A percentile compares a stretch with the other conserved stretches of the same genome.
Conservation (phyloP, 2,329 filamentous ascomycete genomes). For the Alternaria sp. region DNA sequence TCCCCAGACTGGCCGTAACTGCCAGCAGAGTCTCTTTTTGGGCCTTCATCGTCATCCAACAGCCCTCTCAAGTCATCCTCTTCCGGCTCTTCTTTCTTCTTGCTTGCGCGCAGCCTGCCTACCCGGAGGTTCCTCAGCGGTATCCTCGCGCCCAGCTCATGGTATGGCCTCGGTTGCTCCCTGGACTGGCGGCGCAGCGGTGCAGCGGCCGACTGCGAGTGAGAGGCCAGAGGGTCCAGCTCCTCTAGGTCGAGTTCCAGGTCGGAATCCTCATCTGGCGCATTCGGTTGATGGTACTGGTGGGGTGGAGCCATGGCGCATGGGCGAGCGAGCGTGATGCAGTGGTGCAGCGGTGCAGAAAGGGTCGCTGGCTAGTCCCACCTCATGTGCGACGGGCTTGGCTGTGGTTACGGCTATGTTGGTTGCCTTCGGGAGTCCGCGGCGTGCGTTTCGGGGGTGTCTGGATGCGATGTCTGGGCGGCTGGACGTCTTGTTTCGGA, state of each 20-base stretch:
- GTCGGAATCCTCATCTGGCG: conserved; percentile 75
- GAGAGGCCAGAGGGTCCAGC: conserved; percentile 69
- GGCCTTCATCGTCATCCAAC: conserved; percentile 68
- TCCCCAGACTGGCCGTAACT: conserved; percentile 64
- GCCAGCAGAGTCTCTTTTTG: conserved; percentile 66
- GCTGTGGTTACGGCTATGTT: conserved; percentile 9
- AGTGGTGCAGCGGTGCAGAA: conserved; percentile 16
- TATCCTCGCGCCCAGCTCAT: conserved; percentile 65
- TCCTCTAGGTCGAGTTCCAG: conserved; percentile 80
- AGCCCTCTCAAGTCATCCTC: conserved; percentile 73
- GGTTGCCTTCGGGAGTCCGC: conserved; percentile 39
- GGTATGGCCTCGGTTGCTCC: conserved; percentile 44
- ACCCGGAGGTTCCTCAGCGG: conserved; percentile 70
- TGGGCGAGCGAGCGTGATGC: conserved; percentile 26
- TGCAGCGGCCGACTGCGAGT: conserved; percentile 32
- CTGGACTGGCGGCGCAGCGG: conserved; percentile 42
- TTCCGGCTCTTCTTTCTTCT: conserved; percentile 59
- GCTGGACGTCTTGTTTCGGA: conserved; percentile 26
- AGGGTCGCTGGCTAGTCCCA: conserved; percentile 13
- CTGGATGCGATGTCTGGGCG: conserved; percentile 23
- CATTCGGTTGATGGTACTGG: conserved; percentile 62
- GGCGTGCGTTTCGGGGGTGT: conserved; percentile 28
- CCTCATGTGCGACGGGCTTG: conserved; percentile 24
- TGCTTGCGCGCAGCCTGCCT: conserved; percentile 56
- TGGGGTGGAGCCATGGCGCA: conserved; percentile 59